Conservation (phyloP, 1,284 basidiomycete genomes). For the Pseudomicrostroma phylloplanum region DNA sequence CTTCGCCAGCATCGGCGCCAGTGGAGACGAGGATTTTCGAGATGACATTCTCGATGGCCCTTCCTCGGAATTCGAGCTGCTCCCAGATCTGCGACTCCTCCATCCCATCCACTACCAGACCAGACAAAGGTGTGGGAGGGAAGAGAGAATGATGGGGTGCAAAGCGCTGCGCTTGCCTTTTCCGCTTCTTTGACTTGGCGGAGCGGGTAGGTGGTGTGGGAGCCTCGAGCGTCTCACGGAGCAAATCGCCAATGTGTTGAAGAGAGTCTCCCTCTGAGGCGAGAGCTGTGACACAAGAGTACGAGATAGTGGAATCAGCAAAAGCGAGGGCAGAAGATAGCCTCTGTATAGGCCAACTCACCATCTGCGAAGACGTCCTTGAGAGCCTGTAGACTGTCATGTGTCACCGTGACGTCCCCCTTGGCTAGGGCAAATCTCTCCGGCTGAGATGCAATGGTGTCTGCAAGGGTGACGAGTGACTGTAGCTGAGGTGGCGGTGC, state of each 20-base stretch:
- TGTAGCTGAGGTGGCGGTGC: not conserved
- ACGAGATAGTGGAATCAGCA: not conserved
- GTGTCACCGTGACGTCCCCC: not conserved
- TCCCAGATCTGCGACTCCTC: conserved; percentile 85
- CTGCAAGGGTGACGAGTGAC: conserved; percentile 6
- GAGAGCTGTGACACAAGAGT: not conserved
- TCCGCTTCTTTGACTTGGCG: conserved; percentile 32
- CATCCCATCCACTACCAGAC: conserved; percentile 75
- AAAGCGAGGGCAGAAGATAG: not conserved
- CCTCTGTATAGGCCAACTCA: not conserved
- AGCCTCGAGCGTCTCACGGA: conserved; percentile 56
- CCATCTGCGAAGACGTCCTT: conserved; percentile 10
- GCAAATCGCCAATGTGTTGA: conserved; percentile 62
- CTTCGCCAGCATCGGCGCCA: conserved; percentile 22
- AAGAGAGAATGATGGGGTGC: conserved; percentile 53
- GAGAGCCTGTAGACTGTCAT: conserved; percentile 5
- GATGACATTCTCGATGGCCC: conserved; percentile 29
- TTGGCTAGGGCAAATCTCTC: conserved; percentile 5
- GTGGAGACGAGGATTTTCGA: conserved; percentile 48
- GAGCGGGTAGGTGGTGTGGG: conserved; percentile 43
- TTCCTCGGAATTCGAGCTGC: conserved; percentile 52
- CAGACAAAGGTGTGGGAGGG: conserved; percentile 66
- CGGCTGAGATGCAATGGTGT: conserved; percentile 5
- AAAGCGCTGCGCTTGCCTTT: conserved; percentile 18
- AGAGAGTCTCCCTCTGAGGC: conserved; percentile 17